A percentile compares a stretch with the other conserved stretches of the same genome.
phyloP scores from a whole-genome alignment of 192 early-diverging fungal species.

The Chytriomyces hyalinus region DNA sequence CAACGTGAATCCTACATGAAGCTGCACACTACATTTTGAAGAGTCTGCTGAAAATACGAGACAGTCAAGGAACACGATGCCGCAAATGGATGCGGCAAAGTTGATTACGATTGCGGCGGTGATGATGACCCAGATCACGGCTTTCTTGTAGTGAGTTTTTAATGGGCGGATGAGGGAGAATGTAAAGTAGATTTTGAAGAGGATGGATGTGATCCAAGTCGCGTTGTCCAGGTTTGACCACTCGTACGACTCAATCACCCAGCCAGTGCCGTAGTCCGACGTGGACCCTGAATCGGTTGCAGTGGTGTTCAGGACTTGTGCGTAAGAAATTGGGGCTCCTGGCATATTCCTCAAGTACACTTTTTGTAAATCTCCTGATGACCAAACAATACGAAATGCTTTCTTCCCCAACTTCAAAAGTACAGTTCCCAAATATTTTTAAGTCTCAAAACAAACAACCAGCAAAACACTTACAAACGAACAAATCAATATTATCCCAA shows the following conservation, averaged over 20 bases:
- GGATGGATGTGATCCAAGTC: neutral
- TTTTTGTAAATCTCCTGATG: no score
- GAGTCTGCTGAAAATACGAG: neutral
- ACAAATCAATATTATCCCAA: no score
- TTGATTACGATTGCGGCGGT: neutral
- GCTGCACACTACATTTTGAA: neutral
- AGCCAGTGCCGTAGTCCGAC: neutral
- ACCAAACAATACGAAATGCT: no score
- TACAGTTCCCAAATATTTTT: no score
- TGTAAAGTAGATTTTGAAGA: slow-evolving; percentile 5
- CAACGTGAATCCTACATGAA: neutral
- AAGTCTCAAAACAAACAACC: slow-evolving; percentile 2
- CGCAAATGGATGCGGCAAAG: neutral
- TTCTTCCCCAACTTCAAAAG: no score
- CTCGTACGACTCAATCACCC: neutral
- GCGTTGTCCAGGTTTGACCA: neutral
- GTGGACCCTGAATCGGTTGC: no score
- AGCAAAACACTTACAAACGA: neutral
- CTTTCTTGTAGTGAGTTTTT: neutral
- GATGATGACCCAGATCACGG: neutral
- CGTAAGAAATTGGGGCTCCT: no score
- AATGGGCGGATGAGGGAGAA: neutral
- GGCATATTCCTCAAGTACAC: no score
- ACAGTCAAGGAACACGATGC: slow-evolving; percentile 3
- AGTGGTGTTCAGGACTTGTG: no score